These are phyloP conservation scores for Colletotrichum gigasporum DNA, from an alignment of 2,329 filamentous ascomycete species.

Conservation along the genomic window DNA sequence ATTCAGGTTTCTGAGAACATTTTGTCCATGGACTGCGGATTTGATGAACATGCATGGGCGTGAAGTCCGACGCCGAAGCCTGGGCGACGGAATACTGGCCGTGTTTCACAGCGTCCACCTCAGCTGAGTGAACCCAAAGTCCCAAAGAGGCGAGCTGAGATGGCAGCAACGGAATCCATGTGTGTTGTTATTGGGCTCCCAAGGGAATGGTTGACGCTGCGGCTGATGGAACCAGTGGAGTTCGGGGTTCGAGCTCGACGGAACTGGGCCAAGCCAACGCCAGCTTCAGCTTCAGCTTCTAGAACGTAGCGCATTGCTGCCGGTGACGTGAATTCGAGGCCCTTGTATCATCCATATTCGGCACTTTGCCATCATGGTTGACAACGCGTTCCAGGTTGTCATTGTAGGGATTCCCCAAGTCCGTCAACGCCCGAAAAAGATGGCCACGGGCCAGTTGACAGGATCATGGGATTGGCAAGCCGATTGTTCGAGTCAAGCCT, in stretches of 20 bases:
- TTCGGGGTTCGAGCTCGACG: neutral
- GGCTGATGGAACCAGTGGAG: neutral
- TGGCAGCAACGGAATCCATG: neutral
- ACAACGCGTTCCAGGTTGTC: neutral
- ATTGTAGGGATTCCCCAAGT: neutral
- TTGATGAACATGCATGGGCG: too few relatives aligned
- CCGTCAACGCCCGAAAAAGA: neutral
- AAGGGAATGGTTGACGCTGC: neutral
- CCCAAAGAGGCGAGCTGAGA: neutral
- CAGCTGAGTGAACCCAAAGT: neutral
- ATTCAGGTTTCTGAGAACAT: neutral
- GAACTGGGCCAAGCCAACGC: too few relatives aligned
- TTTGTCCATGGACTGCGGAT: neutral
- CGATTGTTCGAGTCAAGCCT: slow-evolving; percentile 14
- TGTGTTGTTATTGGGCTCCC: neutral
- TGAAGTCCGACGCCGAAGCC: too few relatives aligned
- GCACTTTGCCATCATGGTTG: neutral
- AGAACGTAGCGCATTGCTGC: slow-evolving; percentile 2
- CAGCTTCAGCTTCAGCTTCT: slow-evolving; percentile 5
- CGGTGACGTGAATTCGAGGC: neutral
- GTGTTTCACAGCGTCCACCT: neutral
- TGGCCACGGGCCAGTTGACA: neutral
- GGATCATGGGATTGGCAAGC: neutral
- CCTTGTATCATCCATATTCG: too few relatives aligned
- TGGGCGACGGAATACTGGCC: neutral